Evolutionary conservation across 108 stramenopile genomes (phyloP), one percentile per base, ranked within the genome.

Genomic region (Cyclostephanos tholiformis): DNA sequence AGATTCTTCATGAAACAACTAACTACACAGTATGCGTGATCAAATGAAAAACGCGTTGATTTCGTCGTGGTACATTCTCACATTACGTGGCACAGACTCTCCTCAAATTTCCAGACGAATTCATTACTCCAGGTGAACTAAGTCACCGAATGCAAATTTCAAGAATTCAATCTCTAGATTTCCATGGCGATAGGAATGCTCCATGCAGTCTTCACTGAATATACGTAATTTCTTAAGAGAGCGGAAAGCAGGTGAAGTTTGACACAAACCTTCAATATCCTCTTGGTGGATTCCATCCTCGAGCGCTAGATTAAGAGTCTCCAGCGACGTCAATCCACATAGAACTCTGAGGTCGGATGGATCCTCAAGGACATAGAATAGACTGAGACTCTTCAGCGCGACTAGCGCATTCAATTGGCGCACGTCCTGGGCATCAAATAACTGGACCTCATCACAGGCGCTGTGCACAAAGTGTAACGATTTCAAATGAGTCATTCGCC

Each of bases 391-490:
- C 67, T 80, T 74, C 13, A 80, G 61, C 23, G 50, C 23, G 12
- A 60, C 16, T 8, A 80, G 44, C 22, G 68, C 32, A 53, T 70
- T 74, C 36, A 80, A 59, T 43, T 65, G 41, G 20, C 74, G 41
- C n/a, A 80, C 69, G 63, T 51, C 53, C 39, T 70, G 56, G 26
- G 26, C 64, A 57, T 69, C 67, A 49, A 80, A 60, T 58, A 65
- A 39, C 4, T 38, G 43, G 26, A 26, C 59, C 29, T 80, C 80
- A n/a, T 80, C 80, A 36, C 39, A 74, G 9, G 69, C 53, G 59
- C 72, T 80, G 52, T 57, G 38, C 12, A 80, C 67, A 6, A 80
- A 70, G 32, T 80, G 80, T 0, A 80, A 63, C n/a, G 80, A 63
- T 27, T 74, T 16, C 26, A 80, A 49, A 26, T 67, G 59, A 1